phyloP scores from a whole-genome alignment of 441 rosid genomes.

The Mallotus repandus region DNA sequence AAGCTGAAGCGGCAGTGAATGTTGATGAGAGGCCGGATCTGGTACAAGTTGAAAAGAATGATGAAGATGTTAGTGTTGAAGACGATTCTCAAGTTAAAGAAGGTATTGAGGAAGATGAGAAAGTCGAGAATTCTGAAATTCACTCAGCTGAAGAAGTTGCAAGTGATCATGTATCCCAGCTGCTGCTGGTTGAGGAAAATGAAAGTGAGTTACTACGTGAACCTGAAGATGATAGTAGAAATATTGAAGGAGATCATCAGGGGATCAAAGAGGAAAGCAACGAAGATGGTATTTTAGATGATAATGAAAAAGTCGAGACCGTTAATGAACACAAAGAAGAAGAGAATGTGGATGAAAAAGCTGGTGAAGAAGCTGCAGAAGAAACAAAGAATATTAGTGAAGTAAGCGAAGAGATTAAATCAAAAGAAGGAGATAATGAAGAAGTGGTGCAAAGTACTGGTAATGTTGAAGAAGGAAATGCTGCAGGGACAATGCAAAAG shows the following conservation, averaged over 20 bases:
- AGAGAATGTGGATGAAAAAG: conserved; percentile 6
- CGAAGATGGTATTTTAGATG: conserved; percentile 21
- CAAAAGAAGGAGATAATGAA: conserved; percentile 23
- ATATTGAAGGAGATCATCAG: conserved; percentile 9
- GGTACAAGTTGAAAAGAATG: conserved; percentile 6
- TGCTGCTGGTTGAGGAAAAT: conserved; percentile 6
- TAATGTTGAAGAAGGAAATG: conserved; percentile 24
- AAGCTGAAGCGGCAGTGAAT: conserved; percentile 20
- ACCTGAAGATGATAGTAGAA: conserved; percentile 1
- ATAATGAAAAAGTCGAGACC: conserved; percentile 21
- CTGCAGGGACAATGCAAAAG: conserved; percentile 15
- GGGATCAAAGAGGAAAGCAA: conserved; percentile 14
- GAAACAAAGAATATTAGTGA: conserved; percentile 23
- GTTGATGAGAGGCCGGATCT: conserved; percentile 17
- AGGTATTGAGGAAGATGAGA: conserved; percentile 20
- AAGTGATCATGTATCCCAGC: background rate
- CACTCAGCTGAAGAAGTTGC: conserved; percentile 21
- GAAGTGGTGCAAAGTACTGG: conserved; percentile 10
- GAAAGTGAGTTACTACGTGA: conserved; percentile 17
- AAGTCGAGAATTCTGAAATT: background rate
- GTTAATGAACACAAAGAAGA: conserved; percentile 21
- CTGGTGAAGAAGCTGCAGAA: conserved; percentile 23
- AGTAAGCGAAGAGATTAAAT: conserved; percentile 24
- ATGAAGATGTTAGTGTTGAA: background rate
- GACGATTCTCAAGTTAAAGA: background rate